Percentiles rank a stretch among this genome's conserved stretches.
phyloP scores from a whole-genome alignment of 1,284 basidiomycete species.

The Ustilago nuda region DNA sequence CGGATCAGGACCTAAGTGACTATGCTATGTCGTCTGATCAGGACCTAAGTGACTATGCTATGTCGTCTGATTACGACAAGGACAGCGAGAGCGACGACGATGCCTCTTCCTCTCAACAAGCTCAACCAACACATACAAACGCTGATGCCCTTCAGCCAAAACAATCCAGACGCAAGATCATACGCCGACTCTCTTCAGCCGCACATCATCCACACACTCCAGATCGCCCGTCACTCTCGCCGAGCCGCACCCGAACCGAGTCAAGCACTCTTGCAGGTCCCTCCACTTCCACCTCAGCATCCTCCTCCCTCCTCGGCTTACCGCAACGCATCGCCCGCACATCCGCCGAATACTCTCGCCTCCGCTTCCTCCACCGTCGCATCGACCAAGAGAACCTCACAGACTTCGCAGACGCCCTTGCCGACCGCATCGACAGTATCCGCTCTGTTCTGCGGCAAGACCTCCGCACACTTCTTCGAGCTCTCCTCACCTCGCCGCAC shows the following conservation, averaged over 20 bases:
- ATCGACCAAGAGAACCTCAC: conserved; percentile 79
- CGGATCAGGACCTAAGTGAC: conserved; percentile 9
- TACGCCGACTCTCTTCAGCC: conserved; percentile 18
- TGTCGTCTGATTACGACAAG: conserved; percentile 33
- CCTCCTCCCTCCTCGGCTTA: conserved; percentile 23
- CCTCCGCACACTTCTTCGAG: conserved; percentile 81
- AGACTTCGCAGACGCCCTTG: conserved; percentile 80
- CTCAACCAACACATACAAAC: background rate
- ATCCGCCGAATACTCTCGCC: conserved; percentile 88
- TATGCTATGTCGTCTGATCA: conserved; percentile 12
- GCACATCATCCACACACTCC: conserved; percentile 1
- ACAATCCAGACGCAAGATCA: conserved; percentile 18
- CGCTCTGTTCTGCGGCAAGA: conserved; percentile 83
- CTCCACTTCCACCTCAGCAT: conserved; percentile 8
- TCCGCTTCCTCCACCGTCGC: conserved; percentile 89
- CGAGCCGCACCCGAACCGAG: conserved; percentile 2
- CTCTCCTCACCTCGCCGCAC: conserved; percentile 68
- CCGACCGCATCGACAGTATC: conserved; percentile 83
- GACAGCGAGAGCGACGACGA: conserved; percentile 29
- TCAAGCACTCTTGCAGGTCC: conserved; percentile 9
- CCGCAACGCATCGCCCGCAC: conserved; percentile 85
- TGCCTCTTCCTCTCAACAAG: background rate
- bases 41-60: background rate
- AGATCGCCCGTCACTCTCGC: background rate
- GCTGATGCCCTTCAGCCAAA: background rate